Evolutionary conservation across 768 basidiomycete species (phyloP), one percentile per base, ranked within the genome.

Genomic region (Boletus reticuloceps): DNA sequence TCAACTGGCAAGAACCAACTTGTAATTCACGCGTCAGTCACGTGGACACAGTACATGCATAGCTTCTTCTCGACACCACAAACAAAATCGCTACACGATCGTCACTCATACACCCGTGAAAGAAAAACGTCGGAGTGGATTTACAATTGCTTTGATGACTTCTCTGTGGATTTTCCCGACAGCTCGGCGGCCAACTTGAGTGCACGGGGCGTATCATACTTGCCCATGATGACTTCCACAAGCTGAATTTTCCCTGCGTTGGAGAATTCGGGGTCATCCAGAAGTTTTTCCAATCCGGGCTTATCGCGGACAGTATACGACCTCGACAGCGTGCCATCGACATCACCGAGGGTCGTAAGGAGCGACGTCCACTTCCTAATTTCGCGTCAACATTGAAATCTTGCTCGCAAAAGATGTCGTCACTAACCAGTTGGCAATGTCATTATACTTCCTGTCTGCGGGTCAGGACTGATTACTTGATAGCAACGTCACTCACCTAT

Each of bases 191-290:
- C 81, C 49, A 77, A 69, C 63, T 79, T 74, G 58, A 92, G 73
- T 36, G 82, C 79, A 36, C 76, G 71, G 5, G 92, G 92, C 0
- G 89, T 88, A 67, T 94, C 92, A 27, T 79, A 70, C 58, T 77
- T 79, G 25, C 76, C 80, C 88, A 94, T 91, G 55, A 85, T 70
- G 10, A 94, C 81, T 71, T 94, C 92, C 16, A 94, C 86, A 34
- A 94, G 73, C 64, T 91, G 89, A 48, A 90, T 84, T 70, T 81
- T 82, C 51, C 83, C 76, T 4, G 88, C 84, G 20, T 63, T 75
- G 4, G 76, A 79, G 64, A 97, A 95, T 9, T 73, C 66, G 4
- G 72, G 54, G 65, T 89, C 77, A 6, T 83, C 77, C 54, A 98
- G 79, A 14, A 98, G 77, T 3, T 69, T 70, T 31, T 83, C 79